Percentiles rank a stretch among this genome's conserved stretches.
phyloP scores from a whole-genome alignment of 805 yeast species.

The Grigorovia yakushimaensis region DNA sequence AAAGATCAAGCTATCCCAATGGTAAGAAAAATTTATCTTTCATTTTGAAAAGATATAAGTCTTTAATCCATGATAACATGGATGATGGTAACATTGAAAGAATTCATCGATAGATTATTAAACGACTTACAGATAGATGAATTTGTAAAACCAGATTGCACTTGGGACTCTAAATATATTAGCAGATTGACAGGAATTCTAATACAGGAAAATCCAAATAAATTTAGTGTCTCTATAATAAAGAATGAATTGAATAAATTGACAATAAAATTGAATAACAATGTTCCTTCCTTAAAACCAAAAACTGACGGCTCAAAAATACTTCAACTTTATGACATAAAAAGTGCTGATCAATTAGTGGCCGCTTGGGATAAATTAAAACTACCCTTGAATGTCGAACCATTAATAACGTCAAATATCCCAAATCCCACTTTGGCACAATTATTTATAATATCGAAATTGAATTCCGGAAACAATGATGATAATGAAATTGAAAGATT shows the following conservation, averaged over 20 bases:
- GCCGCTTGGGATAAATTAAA: slow-evolving; percentile 11
- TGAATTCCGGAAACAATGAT: not conserved
- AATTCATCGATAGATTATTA: slow-evolving; percentile 1
- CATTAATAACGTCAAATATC: slow-evolving; percentile 3
- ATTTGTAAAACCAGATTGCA: not conserved
- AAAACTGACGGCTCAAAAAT: not conserved
- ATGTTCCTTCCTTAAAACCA: slow-evolving; percentile 2
- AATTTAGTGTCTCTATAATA: slow-evolving; percentile 4
- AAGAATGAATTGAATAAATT: slow-evolving; percentile 1
- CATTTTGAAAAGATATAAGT: slow-evolving; percentile 14
- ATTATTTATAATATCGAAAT: not conserved
- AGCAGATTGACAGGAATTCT: slow-evolving; percentile 8
- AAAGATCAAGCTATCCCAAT: slow-evolving; percentile 17
- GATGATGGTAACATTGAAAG: not conserved
- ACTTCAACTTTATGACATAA: slow-evolving; percentile 8
- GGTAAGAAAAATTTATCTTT: slow-evolving; percentile 14
- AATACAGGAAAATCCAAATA: slow-evolving; percentile 5
- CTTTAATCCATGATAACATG: not conserved
- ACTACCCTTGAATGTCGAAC: slow-evolving; percentile 13
- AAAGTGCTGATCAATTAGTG: slow-evolving; percentile 11
- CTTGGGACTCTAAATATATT: slow-evolving; percentile 9
- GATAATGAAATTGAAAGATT: not conserved
- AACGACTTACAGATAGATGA: not conserved
- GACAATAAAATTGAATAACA: slow-evolving; percentile 4
- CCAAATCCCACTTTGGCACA: not conserved